Evolutionary conservation across 208 protist genomes (phyloP), one percentile per base, ranked within the genome.

Genomic region (Balamuthia mandrillaris): DNA sequence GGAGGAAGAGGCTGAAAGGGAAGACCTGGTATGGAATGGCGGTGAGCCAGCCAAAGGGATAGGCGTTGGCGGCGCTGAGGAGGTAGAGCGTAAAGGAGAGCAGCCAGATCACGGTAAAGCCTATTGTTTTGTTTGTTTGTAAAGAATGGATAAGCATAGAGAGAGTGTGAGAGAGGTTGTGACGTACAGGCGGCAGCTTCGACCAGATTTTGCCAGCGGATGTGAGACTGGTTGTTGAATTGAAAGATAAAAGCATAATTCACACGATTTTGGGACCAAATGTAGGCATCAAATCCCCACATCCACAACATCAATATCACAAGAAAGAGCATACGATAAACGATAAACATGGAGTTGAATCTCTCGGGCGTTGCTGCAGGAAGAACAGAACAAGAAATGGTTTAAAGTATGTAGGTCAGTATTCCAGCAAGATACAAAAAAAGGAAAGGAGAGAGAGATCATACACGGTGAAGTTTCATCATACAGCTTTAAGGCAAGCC

Each of bases 191-290:
- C 70, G 1, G 70, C 79, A 0, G 74, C 12, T 72, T 87, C 42
- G 51, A 86, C 65, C 14, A 63, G 56, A 21, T 70, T 66, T 9
- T 33, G 9, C 41, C 65, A 83, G 0, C 31, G 83, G 2, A 74
- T 45, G 35, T 81, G 83, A 39, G 68, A 79, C 7, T 33, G 56
- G 3, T 60, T 60, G 24, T 49, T 61, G 9, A 84, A 31, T 33
- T 91, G 45, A 29, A 91, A 91, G 24, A 91, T 91, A 29, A 91
- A 88, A 10, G 60, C 63, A 21, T 91, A 91, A 63, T 91, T 88
- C 52, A 91, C 87, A 24, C 81, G 63, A 5, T 39, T 33, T 10
- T 74, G 81, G 1, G 75, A 87, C 89, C 89, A 91, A 35, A 91
- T 87, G 24, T 70, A 82, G 9, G 87, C 29, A 72, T 90, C 75